phyloP scores from a whole-genome alignment of 2,329 filamentous ascomycete species.

The Clarireedia hainanense region DNA sequence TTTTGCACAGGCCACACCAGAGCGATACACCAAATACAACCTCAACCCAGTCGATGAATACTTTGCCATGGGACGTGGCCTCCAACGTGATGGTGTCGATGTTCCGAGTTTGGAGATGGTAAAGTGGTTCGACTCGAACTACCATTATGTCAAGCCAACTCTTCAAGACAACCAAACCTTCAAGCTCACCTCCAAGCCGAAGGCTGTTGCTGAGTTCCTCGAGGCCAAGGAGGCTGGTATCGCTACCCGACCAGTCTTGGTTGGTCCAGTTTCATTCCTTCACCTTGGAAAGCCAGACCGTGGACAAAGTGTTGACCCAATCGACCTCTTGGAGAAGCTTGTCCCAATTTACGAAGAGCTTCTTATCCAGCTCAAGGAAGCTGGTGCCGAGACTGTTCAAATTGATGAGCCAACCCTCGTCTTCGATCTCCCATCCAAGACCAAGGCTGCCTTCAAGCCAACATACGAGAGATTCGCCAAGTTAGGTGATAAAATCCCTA shows the following conservation, averaged over 20 bases:
- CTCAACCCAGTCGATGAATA: conserved; percentile 90
- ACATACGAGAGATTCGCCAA: conserved; percentile 82
- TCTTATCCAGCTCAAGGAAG: conserved; percentile 85
- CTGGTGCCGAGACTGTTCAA: conserved; percentile 93
- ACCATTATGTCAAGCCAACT: conserved; percentile 99
- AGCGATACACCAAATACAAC: conserved; percentile 86
- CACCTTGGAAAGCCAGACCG: conserved; percentile 97
- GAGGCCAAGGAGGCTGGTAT: conserved; percentile 98
- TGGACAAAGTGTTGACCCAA: conserved; percentile 85
- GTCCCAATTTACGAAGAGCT: conserved; percentile 92
- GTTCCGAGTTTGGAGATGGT: conserved; percentile 97
- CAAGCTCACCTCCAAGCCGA: conserved; percentile 78
- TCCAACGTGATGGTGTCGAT: conserved; percentile 90
- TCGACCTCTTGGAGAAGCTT: conserved; percentile 87
- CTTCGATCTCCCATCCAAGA: conserved; percentile 81
- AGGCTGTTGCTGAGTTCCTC: conserved; percentile 88
- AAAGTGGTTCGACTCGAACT: conserved; percentile 99
- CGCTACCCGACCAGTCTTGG: conserved; percentile 82
- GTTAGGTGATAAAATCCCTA: conserved; percentile 73
- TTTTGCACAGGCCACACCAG: conserved; percentile 64
- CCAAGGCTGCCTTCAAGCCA: conserved; percentile 96
- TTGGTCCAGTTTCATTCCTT: conserved; percentile 96
- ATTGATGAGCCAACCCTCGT: conserved; percentile 97
- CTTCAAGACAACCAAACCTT: conserved; percentile 96
- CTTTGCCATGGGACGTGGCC: conserved; percentile 99